phyloP scores from a whole-genome alignment of 306 rosid species.

The Castanopsis chinensis region DNA sequence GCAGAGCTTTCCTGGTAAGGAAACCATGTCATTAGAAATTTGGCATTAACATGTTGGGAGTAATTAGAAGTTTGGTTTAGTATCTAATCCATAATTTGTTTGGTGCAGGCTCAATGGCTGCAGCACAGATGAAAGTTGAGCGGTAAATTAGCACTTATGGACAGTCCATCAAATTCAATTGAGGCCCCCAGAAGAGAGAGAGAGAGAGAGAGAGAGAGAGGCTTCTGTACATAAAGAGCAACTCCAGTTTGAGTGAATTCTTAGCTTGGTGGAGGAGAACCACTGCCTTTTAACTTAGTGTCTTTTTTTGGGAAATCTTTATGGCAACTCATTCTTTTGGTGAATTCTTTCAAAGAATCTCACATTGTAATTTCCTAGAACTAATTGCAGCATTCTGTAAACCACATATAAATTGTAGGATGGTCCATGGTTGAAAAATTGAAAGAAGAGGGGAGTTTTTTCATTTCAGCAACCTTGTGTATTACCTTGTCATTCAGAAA shows the following conservation, averaged over 20 bases:
- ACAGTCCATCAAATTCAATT: conserved; percentile 24
- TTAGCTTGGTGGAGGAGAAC: conserved; percentile 30
- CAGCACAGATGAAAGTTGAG: conserved; percentile 52
- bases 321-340: conserved; percentile 47
- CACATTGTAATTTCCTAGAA: conserved; percentile 30
- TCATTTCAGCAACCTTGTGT: conserved; percentile 33
- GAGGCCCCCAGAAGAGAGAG: conserved; percentile 19
- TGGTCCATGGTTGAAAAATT: background rate
- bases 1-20: conserved; percentile 38
- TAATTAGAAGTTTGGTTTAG: background rate
- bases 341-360: conserved; percentile 39
- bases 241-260: conserved; percentile 24
- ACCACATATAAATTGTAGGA: conserved; percentile 11
- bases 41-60: background rate
- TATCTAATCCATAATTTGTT: conserved; percentile 1
- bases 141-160: conserved; percentile 16
- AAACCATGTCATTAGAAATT: background rate
- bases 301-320: conserved; percentile 26
- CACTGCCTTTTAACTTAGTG: conserved; percentile 5
- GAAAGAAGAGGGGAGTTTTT: conserved; percentile 13
- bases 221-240: conserved; percentile 47
- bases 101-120: conserved; percentile 38
- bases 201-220: conserved; percentile 4
- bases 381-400: conserved; percentile 30
- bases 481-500: conserved; percentile 27